A percentile compares a stretch with the other conserved stretches of the same genome.
These are phyloP conservation scores for Rhinocladiella mackenziei DNA, from an alignment of 2,329 filamentous ascomycete species.

Conservation along the genomic window DNA sequence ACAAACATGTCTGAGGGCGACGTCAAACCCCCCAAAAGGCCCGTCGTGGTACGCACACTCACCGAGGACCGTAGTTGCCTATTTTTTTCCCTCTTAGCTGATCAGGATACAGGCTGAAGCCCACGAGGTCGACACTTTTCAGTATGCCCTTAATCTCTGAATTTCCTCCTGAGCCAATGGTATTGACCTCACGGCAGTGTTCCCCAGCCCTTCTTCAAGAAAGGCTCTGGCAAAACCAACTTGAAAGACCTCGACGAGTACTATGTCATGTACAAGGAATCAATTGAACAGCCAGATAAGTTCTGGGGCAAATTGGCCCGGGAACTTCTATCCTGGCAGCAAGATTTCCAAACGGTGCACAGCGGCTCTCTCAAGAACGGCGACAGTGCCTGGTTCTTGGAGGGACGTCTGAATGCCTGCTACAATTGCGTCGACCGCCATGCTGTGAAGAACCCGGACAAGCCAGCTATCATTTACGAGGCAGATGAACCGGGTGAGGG, in stretches of 20 bases:
- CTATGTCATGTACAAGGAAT: slow-evolving; percentile 68
- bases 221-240: slow-evolving; percentile 60
- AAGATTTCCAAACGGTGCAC: slow-evolving; percentile 86
- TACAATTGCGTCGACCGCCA: slow-evolving; percentile 98
- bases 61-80: neutral
- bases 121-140: slow-evolving; percentile 48
- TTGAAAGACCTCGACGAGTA: slow-evolving; percentile 59
- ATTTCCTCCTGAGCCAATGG: neutral
- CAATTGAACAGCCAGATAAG: slow-evolving; percentile 79
- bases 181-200: slow-evolving; percentile 37
- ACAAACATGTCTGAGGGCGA: slow-evolving; percentile 38
- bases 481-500: slow-evolving; percentile 86
- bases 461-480: slow-evolving; percentile 97
- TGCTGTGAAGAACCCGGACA: slow-evolving; percentile 89
- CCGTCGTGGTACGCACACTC: slow-evolving; percentile 38
- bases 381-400: slow-evolving; percentile 90
- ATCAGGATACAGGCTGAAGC: slow-evolving; percentile 38
- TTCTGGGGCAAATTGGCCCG: slow-evolving; percentile 88
- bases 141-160: slow-evolving; percentile 31
- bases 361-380: slow-evolving; percentile 71
- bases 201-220: slow-evolving; percentile 54
- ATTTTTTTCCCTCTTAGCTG: too few relatives aligned
- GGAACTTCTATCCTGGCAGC: slow-evolving; percentile 84
- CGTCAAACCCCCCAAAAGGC: slow-evolving; percentile 34
- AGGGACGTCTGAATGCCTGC: slow-evolving; percentile 88